Evolutionary conservation across 2,329 filamentous ascomycete genomes (phyloP), one percentile per base, ranked within the genome.

Genomic region (Simplicillium aogashimaense): DNA sequence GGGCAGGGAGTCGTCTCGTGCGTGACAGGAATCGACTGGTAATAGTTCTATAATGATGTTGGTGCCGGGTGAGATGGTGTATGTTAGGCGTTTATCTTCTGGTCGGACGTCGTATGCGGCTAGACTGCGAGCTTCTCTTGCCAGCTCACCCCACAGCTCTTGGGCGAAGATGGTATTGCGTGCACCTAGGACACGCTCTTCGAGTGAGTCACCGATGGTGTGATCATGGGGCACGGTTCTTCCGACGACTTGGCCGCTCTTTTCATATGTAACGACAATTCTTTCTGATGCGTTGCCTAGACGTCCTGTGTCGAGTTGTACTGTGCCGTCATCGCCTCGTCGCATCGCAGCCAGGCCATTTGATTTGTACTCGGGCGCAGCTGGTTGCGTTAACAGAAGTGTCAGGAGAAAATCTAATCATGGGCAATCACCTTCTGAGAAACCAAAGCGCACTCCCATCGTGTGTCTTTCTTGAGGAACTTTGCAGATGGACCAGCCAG

Each of bases 111-210:
- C 77, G 44, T 85, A 80, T 10, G 80, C 78, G 3, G 81, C 71
- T 16, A 95, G 67, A 0, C 72, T 72, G 13, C 88, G 81, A 1
- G 84, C 80, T 61, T 98, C 92, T 14, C 86, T 75, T 39, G 82
- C 81, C 44, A 97, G 69, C 60, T 98, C 92, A 50, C 94, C 81
- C 73, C 88, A 95, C 2, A 98, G 65, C 56, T 98, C 92, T 54
- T 89, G 81, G 20, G 85, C 79, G 51, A 86, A 88, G 15, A 90
- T 70, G 37, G 83, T 86, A 57, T 92, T 83, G 42, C 86, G 74
- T 3, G 86, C 83, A 50, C 85, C 76, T 14, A 81, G 74, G 28
- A 94, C 84, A 9, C 80, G 72, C 25, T 77, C 69, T 48, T 86
- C 78, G 8, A 89, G 65, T 1, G 74, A 67, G 5, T 29, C 30